phyloP scores from a whole-genome alignment of 257 asterid genomes.

The Lycium barbarum region DNA sequence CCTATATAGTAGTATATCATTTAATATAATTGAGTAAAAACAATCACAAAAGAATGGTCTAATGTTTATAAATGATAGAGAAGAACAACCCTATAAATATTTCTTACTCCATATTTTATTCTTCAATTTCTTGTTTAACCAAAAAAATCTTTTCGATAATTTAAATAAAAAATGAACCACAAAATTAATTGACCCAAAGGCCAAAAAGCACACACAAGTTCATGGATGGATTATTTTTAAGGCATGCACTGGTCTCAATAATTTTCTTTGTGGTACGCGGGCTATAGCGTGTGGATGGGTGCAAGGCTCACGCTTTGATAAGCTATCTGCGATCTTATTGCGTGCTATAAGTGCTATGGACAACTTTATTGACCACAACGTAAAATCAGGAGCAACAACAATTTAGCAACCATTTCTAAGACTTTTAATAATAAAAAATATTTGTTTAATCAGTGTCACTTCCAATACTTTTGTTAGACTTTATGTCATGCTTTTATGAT shows the following conservation, averaged over 20 bases:
- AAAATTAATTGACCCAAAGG: background rate
- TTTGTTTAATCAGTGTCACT: background rate
- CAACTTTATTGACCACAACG: background rate
- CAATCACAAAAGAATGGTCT: no score
- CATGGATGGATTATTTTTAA: no score
- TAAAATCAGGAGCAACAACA: background rate
- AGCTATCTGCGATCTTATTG: background rate
- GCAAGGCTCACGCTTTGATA: background rate
- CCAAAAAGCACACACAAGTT: background rate
- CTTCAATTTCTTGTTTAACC: no score
- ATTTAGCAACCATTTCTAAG: background rate
- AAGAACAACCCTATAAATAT: no score
- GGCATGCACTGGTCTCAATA: background rate
- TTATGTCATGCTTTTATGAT: background rate
- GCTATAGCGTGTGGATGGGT: background rate
- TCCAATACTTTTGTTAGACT: background rate
- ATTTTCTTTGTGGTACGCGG: background rate
- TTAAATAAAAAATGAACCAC: no score
- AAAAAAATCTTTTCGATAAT: no score
- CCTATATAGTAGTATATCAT: no score
- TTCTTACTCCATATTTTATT: no score
- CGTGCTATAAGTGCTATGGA: background rate
- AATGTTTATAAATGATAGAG: no score
- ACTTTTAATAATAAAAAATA: background rate
- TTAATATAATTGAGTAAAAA: no score